phyloP scores from a whole-genome alignment of 768 basidiomycete genomes.

The Phylloporus rhodoxanthus region DNA sequence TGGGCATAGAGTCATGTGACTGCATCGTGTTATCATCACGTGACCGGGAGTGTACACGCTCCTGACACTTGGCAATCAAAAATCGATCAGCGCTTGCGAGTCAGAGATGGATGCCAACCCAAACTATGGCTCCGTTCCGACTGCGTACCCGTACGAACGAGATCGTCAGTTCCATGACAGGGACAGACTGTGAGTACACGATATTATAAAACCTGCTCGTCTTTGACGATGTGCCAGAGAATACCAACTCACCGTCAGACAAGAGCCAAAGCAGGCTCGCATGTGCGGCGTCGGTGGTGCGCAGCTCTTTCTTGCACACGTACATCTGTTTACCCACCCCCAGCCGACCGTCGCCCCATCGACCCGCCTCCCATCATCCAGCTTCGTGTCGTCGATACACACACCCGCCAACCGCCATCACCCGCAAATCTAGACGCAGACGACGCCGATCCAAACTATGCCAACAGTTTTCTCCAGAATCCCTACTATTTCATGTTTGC shows the following conservation, averaged over 20 bases:
- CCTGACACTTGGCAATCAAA: constrained; percentile 1
- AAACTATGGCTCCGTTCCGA: constrained; percentile 22
- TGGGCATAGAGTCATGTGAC: constrained; percentile 35
- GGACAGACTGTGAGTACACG: constrained; percentile 32
- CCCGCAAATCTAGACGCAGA: constrained; percentile 28
- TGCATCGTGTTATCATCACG: not conserved
- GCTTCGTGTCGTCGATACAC: constrained; percentile 75
- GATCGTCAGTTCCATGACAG: constrained; percentile 28
- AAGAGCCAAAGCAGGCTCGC: constrained; percentile 87
- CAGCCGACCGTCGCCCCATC: constrained; percentile 92
- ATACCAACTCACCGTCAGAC: constrained; percentile 80
- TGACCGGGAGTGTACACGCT: not conserved
- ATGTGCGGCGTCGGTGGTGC: constrained; percentile 89
- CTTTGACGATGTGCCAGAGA: constrained; percentile 45
- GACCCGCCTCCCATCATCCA: constrained; percentile 98
- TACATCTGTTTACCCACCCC: not conserved
- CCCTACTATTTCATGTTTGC: constrained; percentile 98
- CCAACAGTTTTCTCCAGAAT: constrained; percentile 71
- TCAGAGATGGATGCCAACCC: constrained; percentile 20
- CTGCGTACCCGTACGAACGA: constrained; percentile 27
- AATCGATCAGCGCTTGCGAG: constrained; percentile 12
- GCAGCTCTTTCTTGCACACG: constrained; percentile 23
- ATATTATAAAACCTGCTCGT: constrained; percentile 2
- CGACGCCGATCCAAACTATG: constrained; percentile 37
- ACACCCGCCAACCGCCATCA: constrained; percentile 29